These are phyloP conservation scores for Pseudopithomyces chartarum DNA, from an alignment of 2,329 filamentous ascomycete genomes.

Conservation along the genomic window DNA sequence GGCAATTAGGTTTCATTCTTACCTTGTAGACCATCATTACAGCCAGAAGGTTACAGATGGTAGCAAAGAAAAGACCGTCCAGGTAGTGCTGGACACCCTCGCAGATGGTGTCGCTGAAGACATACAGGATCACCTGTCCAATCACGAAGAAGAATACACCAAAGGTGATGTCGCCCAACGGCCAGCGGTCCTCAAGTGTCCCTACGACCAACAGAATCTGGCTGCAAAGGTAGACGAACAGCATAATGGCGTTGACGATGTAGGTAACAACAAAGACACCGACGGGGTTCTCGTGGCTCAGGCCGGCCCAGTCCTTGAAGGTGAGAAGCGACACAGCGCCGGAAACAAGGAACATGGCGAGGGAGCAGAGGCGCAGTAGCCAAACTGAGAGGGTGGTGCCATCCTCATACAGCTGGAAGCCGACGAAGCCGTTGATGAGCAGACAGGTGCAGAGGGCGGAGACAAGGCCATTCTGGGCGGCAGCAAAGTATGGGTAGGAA, in stretches of 20 bases:
- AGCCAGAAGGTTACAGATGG: conserved; percentile 87
- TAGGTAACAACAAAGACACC: conserved; percentile 92
- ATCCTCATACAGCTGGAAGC: conserved; percentile 97
- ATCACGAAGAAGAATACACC: conserved; percentile 89
- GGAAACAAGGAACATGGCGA: conserved; percentile 81
- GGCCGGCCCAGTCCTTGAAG: conserved; percentile 88
- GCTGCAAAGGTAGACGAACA: conserved; percentile 84
- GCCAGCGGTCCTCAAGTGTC: conserved; percentile 94
- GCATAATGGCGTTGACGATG: conserved; percentile 83
- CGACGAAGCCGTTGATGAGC: conserved; percentile 96
- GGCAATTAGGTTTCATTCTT: conserved; percentile 25
- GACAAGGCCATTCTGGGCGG: conserved; percentile 80
- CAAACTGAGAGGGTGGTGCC: conserved; percentile 92
- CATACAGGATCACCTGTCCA: conserved; percentile 92
- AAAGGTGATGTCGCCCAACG: conserved; percentile 87
- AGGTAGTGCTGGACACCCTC: conserved; percentile 85
- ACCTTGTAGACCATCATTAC: conserved; percentile 99
- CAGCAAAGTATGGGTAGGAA: conserved; percentile 89
- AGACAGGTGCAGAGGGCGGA: conserved; percentile 88
- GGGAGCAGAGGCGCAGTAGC: conserved; percentile 80
- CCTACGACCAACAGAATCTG: conserved; percentile 87
- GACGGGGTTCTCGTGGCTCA: conserved; percentile 82
- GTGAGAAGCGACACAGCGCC: conserved; percentile 89
- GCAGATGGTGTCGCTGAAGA: conserved; percentile 85
- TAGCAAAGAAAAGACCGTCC: conserved; percentile 92